Base-by-base conservation (phyloP, 2,329 filamentous ascomycete species). In the Colletotrichum neosansevieriae region DNA sequence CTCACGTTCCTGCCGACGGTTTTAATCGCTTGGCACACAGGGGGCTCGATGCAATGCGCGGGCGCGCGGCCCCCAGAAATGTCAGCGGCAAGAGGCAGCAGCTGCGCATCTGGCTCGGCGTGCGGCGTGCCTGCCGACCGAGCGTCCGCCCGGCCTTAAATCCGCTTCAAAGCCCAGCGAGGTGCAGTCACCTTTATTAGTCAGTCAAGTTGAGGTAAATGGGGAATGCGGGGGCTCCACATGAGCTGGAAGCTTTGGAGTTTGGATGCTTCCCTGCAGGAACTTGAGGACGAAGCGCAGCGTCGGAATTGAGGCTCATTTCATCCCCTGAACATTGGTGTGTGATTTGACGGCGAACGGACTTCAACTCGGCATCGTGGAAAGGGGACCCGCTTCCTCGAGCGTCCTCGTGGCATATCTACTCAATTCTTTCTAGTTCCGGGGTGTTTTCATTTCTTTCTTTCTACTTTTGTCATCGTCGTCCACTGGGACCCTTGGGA, bases 401-500 rank as follows among this genome's bases (percentile, higher is more conserved):
- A 63, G 53, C 58, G 38, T 63, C 57, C 42, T 58, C 17, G 42
- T 62, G 40, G 19, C 51, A 65, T 45, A 54, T 68, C 53, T 63
- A 68, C 21, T 51, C 9, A 9, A 15, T 49, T 60, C 36, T 67
- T 69, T 68, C 63, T 70, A 67, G 29, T 71, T 63, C 56, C 11
- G 17, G n/a, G 36, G 32, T 9, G 7, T 57, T 13, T 44, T 70
- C 58, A 54, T 29, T 47, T 58, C 56, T 70, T 60, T 58, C 70
- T 58, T 71, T 71, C 67, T 70, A 61, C 70, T 69, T 67, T 71
- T 76, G 80, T 77, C 79, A 81, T 77, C 83, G 79, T 67, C 79
- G 81, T 58, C 79, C 82, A 71, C 83, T 84, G n/a, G 86, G 85
- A 2, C 85, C 85, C 79, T 86, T 88, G 63, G 86, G 85, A 69